These are phyloP conservation scores for Lipomyces orientalis DNA, from an alignment of 805 yeast genomes.

Conservation along the genomic window DNA sequence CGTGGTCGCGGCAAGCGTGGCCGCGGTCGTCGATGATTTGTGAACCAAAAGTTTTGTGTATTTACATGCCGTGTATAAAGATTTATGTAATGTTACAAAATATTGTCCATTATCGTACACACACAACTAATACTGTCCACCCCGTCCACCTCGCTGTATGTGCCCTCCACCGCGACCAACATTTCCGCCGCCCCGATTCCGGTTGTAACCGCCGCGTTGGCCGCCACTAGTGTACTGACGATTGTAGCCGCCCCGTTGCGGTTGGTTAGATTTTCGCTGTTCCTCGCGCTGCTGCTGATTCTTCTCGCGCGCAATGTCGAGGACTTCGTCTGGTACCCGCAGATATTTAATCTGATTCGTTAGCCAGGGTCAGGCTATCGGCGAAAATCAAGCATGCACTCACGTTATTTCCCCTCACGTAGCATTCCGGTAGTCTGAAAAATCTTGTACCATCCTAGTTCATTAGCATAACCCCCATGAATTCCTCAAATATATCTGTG, in stretches of 20 bases:
- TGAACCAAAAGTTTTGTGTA: not conserved
- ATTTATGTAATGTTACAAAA: slow-evolving; percentile 2
- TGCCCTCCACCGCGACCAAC: slow-evolving; percentile 29
- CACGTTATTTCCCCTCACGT: slow-evolving; percentile 84
- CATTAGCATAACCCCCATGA: slow-evolving; percentile 22
- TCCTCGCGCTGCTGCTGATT: slow-evolving; percentile 47
- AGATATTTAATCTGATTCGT: slow-evolving; percentile 48
- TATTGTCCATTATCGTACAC: not conserved
- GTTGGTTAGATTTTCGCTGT: slow-evolving; percentile 28
- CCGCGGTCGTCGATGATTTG: slow-evolving; percentile 16
- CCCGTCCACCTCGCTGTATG: slow-evolving; percentile 7
- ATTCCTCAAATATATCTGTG: not conserved
- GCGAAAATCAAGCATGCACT: slow-evolving; percentile 34
- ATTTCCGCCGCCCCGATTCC: slow-evolving; percentile 12
- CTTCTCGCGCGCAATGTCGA: slow-evolving; percentile 49
- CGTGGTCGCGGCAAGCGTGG: slow-evolving; percentile 22
- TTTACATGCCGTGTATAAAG: not conserved
- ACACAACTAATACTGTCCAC: slow-evolving; percentile 1
- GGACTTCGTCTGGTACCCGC: slow-evolving; percentile 49
- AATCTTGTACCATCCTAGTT: slow-evolving; percentile 62
- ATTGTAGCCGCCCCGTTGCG: slow-evolving; percentile 33
- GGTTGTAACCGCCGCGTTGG: slow-evolving; percentile 23
- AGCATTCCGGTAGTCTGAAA: slow-evolving; percentile 70
- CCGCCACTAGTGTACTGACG: slow-evolving; percentile 25
- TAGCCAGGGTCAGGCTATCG: too few species aligned